Evolutionary conservation across 805 yeast genomes (phyloP).

Genomic region (Kluyveromyces starmeri): DNA sequence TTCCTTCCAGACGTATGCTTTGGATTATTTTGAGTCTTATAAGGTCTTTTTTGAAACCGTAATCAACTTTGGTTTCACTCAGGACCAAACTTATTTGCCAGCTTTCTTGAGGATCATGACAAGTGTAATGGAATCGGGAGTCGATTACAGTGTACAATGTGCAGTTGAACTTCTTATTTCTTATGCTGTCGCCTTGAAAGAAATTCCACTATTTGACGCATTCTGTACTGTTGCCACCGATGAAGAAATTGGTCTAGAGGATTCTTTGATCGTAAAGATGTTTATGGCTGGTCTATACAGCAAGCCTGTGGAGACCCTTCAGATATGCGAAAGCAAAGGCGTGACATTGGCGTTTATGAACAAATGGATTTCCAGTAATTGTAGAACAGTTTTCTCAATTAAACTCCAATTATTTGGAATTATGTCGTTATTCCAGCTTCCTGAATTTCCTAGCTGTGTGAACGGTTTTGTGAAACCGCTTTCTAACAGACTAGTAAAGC

Average conservation of each 20-base stretch:
- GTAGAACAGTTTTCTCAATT: conserved; percentile 66
- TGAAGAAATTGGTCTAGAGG: conserved; percentile 29
- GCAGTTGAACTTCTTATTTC: conserved; percentile 28
- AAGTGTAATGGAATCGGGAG: conserved; percentile 23
- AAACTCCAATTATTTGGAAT: conserved; percentile 65
- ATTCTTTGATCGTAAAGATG: conserved; percentile 45
- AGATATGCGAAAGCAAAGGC: conserved; percentile 38
- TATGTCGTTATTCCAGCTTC: conserved; percentile 39
- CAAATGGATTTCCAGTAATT: conserved; percentile 52
- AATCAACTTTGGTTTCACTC: conserved; percentile 43
- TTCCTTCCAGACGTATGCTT: conserved; percentile 50
- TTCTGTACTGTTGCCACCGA: conserved; percentile 25
- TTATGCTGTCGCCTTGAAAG: conserved; percentile 26
- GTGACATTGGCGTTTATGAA: conserved; percentile 43
- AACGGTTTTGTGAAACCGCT: conserved; percentile 38
- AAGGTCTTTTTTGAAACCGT: conserved; percentile 49
- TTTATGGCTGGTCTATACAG: conserved; percentile 55
- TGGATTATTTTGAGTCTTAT: conserved; percentile 49
- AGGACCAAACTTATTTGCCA: conserved; percentile 21
- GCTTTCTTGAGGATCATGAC: conserved; percentile 23
- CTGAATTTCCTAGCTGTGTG: conserved; percentile 33
- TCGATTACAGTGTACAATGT: conserved; percentile 33
- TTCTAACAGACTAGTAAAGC: conserved; percentile 40
- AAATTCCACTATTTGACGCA: conserved; percentile 23
- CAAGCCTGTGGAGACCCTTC: conserved; percentile 49